Evolutionary conservation across 768 basidiomycete genomes (phyloP).

Genomic region (Panaeolus cyanescens): DNA sequence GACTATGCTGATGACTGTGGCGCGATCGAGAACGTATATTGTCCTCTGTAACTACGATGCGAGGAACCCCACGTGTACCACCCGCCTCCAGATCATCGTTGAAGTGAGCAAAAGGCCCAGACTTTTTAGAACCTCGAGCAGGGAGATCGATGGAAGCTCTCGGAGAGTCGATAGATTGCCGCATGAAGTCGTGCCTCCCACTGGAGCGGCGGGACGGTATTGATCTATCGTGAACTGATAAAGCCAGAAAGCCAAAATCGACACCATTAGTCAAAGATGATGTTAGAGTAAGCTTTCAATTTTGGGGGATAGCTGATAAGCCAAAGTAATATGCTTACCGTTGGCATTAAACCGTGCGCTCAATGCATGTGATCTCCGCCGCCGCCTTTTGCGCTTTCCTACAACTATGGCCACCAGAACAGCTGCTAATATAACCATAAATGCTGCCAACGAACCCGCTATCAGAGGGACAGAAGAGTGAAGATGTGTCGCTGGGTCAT

Average conservation of each 20-base stretch:
- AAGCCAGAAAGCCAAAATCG: not conserved
- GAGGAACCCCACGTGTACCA: not conserved
- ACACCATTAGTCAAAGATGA: not conserved
- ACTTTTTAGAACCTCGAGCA: not conserved
- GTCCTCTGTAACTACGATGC: not conserved
- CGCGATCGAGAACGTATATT: not conserved
- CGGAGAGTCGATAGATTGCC: not conserved
- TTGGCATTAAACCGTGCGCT: not conserved
- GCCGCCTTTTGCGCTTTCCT: not conserved
- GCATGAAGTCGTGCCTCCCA: not conserved
- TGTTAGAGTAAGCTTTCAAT: not conserved
- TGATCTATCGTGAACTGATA: slow-evolving; percentile 1
- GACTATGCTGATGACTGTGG: not conserved
- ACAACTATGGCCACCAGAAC: not conserved
- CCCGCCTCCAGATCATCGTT: not conserved
- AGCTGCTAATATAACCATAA: not conserved
- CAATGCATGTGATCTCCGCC: not conserved
- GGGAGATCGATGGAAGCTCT: not conserved
- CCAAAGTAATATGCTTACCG: not conserved
- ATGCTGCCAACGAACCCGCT: not conserved
- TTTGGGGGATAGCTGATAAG: not conserved
- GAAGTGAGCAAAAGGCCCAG: not conserved
- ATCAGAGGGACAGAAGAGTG: not conserved
- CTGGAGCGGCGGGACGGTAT: not conserved
- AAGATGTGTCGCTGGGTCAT: not conserved